These are phyloP conservation scores for Trifolium repens DNA, from an alignment of 306 rosid genomes.

Conservation along the genomic window DNA sequence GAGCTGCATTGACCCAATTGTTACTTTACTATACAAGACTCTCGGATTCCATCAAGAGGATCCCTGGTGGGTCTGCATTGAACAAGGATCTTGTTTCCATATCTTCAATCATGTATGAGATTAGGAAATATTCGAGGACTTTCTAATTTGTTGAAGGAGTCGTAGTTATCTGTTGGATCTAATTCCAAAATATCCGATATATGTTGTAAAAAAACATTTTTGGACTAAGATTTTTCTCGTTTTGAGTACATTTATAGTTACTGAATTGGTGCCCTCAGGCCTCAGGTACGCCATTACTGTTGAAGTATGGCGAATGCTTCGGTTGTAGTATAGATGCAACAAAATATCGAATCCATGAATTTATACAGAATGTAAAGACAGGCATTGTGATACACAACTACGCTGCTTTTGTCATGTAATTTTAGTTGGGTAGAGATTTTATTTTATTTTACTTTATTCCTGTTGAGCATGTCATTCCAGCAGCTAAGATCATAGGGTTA, in stretches of 20 bases:
- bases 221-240: conserved; percentile 9
- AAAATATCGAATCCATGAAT: conserved; percentile 12
- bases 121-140: conserved; percentile 93
- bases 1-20: conserved; percentile 90
- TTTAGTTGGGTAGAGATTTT: neutral
- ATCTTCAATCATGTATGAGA: conserved; percentile 89
- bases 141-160: conserved; percentile 56
- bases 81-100: conserved; percentile 94
- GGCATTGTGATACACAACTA: neutral
- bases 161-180: conserved; percentile 16
- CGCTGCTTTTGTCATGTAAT: neutral
- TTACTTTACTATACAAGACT: conserved; percentile 93
- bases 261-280: neutral
- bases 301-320: conserved; percentile 8
- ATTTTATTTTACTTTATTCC: neutral
- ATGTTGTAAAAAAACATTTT: conserved; percentile 20
- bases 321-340: conserved; percentile 8
- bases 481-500: neutral
- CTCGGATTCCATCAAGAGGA: conserved; percentile 87
- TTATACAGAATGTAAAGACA: neutral
- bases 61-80: conserved; percentile 74
- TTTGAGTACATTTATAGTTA: conserved; percentile 4
- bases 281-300: conserved; percentile 10
- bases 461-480: neutral
- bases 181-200: conserved; percentile 31